These are phyloP conservation scores for Pelargonium myrrhifolium DNA, from an alignment of 441 rosid genomes.

Conservation along the genomic window DNA sequence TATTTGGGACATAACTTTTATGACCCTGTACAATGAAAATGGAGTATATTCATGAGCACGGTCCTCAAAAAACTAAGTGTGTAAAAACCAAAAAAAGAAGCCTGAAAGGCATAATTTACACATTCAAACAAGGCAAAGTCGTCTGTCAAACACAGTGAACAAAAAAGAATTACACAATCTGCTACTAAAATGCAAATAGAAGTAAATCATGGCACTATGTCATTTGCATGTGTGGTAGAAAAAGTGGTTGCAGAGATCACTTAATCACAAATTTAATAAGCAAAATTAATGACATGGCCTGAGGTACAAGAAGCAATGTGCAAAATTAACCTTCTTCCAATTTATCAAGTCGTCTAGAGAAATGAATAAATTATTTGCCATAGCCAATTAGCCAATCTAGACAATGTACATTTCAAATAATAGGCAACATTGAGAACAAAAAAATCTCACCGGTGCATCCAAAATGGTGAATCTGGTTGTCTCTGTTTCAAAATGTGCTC, in stretches of 20 bases:
- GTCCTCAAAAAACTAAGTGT: neutral
- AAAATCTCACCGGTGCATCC: slow-evolving; percentile 83
- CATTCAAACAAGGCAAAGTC: neutral
- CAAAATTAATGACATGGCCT: neutral
- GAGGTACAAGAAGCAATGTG: neutral
- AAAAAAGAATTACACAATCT: too few relatives aligned
- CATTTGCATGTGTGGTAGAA: too few relatives aligned
- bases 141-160: too few relatives aligned
- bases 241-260: too few relatives aligned
- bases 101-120: neutral
- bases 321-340: too few relatives aligned
- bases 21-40: slow-evolving; percentile 54
- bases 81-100: neutral
- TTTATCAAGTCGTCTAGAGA: too few relatives aligned
- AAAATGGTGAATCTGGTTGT: slow-evolving; percentile 85
- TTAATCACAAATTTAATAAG: neutral
- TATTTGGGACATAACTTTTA: slow-evolving; percentile 95
- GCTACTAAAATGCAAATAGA: too few relatives aligned
- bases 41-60: neutral
- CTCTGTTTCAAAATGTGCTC: slow-evolving; percentile 92
- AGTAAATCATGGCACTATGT: too few relatives aligned
- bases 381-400: too few relatives aligned
- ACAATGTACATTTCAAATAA: too few relatives aligned
- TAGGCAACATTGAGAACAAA: neutral
- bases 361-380: too few relatives aligned